These are phyloP conservation scores for Cenococcum geophilum DNA, from an alignment of 495 filamentous ascomycete species.

Conservation along the genomic window DNA sequence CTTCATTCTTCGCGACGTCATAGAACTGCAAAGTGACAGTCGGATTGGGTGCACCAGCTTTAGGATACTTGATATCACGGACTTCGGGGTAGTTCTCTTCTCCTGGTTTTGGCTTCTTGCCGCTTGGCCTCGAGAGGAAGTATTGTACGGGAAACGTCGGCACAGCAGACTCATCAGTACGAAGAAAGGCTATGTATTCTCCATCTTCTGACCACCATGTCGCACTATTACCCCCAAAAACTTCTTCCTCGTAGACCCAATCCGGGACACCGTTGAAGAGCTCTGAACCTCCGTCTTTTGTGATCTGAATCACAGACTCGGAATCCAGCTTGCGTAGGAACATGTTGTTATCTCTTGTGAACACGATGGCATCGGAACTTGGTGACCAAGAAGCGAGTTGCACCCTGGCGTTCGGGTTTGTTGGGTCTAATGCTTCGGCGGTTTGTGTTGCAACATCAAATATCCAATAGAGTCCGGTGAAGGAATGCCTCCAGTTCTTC, in stretches of 20 bases:
- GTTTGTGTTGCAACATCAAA: conserved; percentile 82
- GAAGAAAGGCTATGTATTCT: conserved; percentile 79
- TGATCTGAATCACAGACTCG: conserved; percentile 62
- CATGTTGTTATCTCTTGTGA: conserved; percentile 82
- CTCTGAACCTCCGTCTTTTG: conserved; percentile 75
- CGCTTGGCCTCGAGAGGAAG: conserved; percentile 82
- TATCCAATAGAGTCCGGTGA: conserved; percentile 79
- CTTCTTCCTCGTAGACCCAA: conserved; percentile 99
- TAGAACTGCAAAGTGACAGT: conserved; percentile 83
- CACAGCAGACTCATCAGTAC: conserved; percentile 86
- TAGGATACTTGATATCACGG: conserved; percentile 91
- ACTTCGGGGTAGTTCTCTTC: conserved; percentile 89
- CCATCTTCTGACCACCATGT: conserved; percentile 94
- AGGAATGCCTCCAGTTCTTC: conserved; percentile 87
- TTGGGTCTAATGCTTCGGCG: conserved; percentile 70
- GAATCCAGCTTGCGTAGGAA: conserved; percentile 66
- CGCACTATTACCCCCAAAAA: conserved; percentile 70
- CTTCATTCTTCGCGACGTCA: conserved; percentile 70
- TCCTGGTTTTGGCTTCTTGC: conserved; percentile 60
- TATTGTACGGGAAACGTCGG: conserved; percentile 94
- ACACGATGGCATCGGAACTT: conserved; percentile 73
- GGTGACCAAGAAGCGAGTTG: conserved; percentile 92
- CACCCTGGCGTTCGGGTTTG: conserved; percentile 56
- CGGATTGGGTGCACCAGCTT: conserved; percentile 90
- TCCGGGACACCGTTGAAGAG: conserved; percentile 97